A percentile compares a stretch with the other conserved stretches of the same genome.
phyloP scores from a whole-genome alignment of 2,329 filamentous ascomycete species.

The Aphanocladium album region DNA sequence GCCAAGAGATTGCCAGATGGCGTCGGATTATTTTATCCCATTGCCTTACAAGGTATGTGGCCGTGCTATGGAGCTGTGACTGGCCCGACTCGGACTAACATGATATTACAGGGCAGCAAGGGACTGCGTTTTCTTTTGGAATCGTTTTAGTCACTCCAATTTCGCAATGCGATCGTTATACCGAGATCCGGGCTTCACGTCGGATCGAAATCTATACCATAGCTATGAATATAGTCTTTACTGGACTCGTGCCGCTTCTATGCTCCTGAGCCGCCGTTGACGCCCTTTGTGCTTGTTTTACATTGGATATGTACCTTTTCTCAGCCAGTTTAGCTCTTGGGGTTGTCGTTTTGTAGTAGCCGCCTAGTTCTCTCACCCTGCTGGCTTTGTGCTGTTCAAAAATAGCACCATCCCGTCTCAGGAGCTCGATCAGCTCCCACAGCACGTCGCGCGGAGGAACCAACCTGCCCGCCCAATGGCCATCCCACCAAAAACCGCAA shows the following conservation, averaged over 20 bases:
- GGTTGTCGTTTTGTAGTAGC: too few relatives aligned
- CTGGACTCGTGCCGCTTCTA: too few relatives aligned
- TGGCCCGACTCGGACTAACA: neutral
- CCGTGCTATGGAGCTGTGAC: neutral
- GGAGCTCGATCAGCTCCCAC: neutral
- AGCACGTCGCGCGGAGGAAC: neutral
- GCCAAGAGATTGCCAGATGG: slow-evolving; percentile 30
- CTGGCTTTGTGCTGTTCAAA: neutral
- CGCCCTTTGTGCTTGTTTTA: too few relatives aligned
- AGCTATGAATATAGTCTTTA: neutral
- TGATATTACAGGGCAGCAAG: slow-evolving; percentile 24
- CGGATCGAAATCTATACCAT: neutral
- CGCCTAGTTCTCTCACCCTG: too few relatives aligned
- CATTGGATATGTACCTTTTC: too few relatives aligned
- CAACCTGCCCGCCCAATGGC: neutral
- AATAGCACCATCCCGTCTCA: neutral
- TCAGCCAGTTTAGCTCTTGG: too few relatives aligned
- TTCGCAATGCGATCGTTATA: too few relatives aligned
- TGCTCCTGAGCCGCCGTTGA: too few relatives aligned
- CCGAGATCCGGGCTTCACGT: neutral
- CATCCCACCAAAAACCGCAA: neutral
- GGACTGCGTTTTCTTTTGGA: slow-evolving; percentile 31
- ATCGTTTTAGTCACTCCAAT: neutral
- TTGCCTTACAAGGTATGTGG: slow-evolving; percentile 31
- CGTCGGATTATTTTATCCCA: slow-evolving; percentile 34